These are phyloP conservation scores for Syzygium jambos DNA, from an alignment of 345 rosid genomes.

Conservation along the genomic window DNA sequence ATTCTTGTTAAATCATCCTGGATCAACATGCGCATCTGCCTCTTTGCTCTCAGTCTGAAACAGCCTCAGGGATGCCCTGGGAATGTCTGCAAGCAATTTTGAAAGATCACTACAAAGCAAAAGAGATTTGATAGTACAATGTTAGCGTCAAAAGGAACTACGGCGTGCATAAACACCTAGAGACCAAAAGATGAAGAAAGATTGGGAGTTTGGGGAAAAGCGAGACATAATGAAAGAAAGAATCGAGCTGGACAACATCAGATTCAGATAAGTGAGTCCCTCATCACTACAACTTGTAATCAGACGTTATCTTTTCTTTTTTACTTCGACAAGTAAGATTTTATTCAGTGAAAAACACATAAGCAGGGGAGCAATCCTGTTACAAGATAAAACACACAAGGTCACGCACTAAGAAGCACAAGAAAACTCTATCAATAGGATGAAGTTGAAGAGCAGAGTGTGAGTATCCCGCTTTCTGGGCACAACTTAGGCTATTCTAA, in stretches of 20 bases:
- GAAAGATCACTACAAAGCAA: too few species aligned
- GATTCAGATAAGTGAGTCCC: too few species aligned
- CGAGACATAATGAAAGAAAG: too few species aligned
- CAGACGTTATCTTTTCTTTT: neutral
- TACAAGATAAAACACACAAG: neutral
- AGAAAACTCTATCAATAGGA: neutral
- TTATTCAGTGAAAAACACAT: neutral
- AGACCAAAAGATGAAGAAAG: too few species aligned
- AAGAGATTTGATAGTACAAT: too few species aligned
- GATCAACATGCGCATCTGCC: conserved; percentile 79
- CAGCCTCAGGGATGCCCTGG: conserved; percentile 61
- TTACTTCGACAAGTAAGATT: neutral
- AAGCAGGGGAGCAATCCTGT: neutral
- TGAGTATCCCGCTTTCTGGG: neutral
- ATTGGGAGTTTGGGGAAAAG: too few species aligned
- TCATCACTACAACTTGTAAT: neutral
- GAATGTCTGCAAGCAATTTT: conserved; percentile 39
- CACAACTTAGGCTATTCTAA: neutral
- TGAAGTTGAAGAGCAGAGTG: neutral
- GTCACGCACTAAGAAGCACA: neutral
- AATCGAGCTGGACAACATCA: too few species aligned
- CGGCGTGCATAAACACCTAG: fast-evolving
- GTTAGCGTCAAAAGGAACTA: too few species aligned
- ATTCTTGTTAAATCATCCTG: neutral
- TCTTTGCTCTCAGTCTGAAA: conserved; percentile 60